A percentile compares a stretch with the other conserved stretches of the same genome.
Evolutionary conservation across 768 basidiomycete species (phyloP).

Genomic region (Phlebiopsis flavidoalba): DNA sequence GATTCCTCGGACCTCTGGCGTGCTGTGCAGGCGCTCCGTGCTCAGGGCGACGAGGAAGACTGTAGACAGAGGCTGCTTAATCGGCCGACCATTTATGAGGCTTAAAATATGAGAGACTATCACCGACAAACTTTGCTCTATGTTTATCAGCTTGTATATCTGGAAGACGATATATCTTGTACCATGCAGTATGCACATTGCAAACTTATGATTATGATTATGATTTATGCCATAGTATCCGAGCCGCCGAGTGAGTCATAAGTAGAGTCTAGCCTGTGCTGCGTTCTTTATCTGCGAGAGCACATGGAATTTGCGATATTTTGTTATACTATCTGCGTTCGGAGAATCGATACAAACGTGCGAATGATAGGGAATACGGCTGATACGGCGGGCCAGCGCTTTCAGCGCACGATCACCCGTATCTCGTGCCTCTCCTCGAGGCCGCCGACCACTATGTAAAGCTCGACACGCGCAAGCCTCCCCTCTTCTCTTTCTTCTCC

Average conservation of each 20-base stretch:
- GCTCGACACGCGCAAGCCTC: background rate
- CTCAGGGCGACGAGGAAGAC: background rate
- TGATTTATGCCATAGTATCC: no score
- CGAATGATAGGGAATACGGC: background rate
- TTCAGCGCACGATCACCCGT: background rate
- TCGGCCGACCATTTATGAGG: background rate
- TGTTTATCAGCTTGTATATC: no score
- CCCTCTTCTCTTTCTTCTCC: constrained; percentile 8
- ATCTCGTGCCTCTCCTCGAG: background rate
- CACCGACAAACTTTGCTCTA: no score
- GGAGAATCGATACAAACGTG: background rate
- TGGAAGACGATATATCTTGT: no score
- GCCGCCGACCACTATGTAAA: background rate
- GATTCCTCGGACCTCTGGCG: background rate
- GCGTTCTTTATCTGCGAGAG: no score
- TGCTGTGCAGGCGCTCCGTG: background rate
- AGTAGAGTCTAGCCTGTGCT: no score
- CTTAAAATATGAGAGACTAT: no score
- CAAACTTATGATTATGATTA: no score
- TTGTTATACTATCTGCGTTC: background rate
- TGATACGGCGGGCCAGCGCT: background rate
- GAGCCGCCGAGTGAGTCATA: no score
- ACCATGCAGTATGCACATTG: no score
- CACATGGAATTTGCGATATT: no score
- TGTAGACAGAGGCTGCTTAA: background rate